A percentile compares a stretch with the other conserved stretches of the same genome.
phyloP scores from a whole-genome alignment of 768 basidiomycete species.

The Leccinum pellstonianum region DNA sequence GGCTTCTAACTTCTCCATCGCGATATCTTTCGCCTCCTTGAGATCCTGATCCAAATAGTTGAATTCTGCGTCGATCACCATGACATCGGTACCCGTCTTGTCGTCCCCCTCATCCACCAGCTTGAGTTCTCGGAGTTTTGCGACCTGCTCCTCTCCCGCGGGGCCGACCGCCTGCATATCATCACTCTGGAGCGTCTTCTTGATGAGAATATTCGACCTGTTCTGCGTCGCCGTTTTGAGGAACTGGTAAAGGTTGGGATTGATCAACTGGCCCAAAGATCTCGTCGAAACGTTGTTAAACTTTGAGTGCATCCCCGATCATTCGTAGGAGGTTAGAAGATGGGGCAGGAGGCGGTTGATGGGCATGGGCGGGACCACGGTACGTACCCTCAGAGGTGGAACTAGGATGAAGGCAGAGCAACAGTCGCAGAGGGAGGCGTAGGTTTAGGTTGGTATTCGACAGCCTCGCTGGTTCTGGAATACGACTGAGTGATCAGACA shows the following conservation, averaged over 20 bases:
- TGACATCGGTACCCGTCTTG: conserved; percentile 37
- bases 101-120: conserved; percentile 63
- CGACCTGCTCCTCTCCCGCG: conserved; percentile 78
- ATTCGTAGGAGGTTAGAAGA: conserved; percentile 64
- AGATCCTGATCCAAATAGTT: conserved; percentile 16
- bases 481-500: not conserved
- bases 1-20: conserved; percentile 27
- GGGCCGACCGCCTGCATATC: conserved; percentile 90
- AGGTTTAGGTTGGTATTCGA: conserved; percentile 10
- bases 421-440: conserved; percentile 1
- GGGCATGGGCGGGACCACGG: conserved; percentile 42
- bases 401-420: conserved; percentile 25
- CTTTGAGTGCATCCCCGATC: conserved; percentile 82
- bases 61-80: conserved; percentile 46
- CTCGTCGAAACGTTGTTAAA: conserved; percentile 77
- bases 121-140: conserved; percentile 78
- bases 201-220: conserved; percentile 69
- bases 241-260: conserved; percentile 30
- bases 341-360: conserved; percentile 36
- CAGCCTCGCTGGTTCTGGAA: conserved; percentile 12
- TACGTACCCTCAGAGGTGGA: conserved; percentile 43
- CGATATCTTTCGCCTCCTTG: conserved; percentile 26
- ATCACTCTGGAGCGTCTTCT: conserved; percentile 63
- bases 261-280: conserved; percentile 54
- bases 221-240: conserved; percentile 39